A percentile compares a stretch with the other conserved stretches of the same genome.
These are phyloP conservation scores for Chrysochromulina parva DNA, from an alignment of 78 protist genomes.

Conservation along the genomic window DNA sequence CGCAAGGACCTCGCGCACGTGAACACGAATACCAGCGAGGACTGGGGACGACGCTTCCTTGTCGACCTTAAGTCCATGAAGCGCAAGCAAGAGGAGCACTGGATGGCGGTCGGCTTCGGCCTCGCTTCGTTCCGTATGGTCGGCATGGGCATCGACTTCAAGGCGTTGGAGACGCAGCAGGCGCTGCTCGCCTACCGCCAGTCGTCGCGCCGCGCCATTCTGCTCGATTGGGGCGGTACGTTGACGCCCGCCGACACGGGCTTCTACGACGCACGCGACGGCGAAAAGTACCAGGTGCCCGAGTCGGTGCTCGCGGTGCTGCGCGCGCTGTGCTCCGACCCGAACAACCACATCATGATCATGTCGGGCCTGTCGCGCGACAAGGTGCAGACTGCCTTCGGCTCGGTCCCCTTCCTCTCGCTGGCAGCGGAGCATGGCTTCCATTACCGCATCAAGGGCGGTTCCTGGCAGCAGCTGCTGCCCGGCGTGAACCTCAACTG, in stretches of 20 bases:
- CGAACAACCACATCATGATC: not conserved
- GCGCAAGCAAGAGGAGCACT: slow-evolving; percentile 16
- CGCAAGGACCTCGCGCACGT: not conserved
- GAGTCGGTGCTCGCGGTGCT: not conserved
- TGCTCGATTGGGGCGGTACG: slow-evolving; percentile 11
- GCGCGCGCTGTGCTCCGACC: not conserved
- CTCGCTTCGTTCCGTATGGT: slow-evolving; percentile 21
- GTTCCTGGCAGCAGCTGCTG: not conserved
- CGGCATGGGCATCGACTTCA: not conserved
- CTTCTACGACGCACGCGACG: not conserved
- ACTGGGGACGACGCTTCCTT: not conserved
- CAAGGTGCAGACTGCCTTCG: not conserved
- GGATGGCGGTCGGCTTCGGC: slow-evolving; percentile 16
- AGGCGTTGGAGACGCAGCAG: not conserved
- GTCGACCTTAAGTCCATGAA: not conserved
- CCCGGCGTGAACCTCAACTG: not conserved
- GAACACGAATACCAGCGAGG: not conserved
- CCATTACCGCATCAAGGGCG: not conserved
- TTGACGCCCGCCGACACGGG: not conserved
- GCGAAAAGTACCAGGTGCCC: not conserved
- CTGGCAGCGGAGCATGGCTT: slow-evolving; percentile 23
- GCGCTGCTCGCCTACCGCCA: not conserved
- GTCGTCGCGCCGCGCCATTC: not conserved
- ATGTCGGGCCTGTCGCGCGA: not conserved
- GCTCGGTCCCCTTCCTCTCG: not conserved